phyloP scores from a whole-genome alignment of 371 early-diverging fungal genomes.

The Apophysomyces sp. region DNA sequence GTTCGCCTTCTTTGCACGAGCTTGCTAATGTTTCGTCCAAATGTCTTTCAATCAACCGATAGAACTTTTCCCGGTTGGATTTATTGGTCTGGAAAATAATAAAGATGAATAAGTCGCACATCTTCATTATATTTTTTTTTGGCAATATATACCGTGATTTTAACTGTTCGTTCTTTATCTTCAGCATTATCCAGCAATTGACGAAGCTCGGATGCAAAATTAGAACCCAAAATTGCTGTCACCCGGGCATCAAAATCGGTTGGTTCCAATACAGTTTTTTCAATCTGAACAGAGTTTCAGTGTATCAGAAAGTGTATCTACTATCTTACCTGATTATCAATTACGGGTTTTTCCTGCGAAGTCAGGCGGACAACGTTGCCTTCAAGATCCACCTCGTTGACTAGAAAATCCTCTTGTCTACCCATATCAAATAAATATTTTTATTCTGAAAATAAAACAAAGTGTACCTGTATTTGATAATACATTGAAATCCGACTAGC shows the following conservation, averaged over 20 bases:
- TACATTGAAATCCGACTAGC: constrained; percentile 66
- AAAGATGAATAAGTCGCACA: neutral
- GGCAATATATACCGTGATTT: constrained; percentile 9
- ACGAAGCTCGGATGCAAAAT: constrained; percentile 30
- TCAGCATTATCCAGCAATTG: constrained; percentile 22
- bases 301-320: neutral
- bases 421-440: no score
- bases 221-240: constrained; percentile 11
- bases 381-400: constrained; percentile 87
- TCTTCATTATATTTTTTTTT: neutral
- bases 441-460: neutral
- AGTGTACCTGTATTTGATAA: constrained; percentile 75
- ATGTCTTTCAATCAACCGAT: constrained; percentile 24
- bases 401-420: constrained; percentile 79
- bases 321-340: neutral
- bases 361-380: constrained; percentile 73
- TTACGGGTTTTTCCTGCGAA: constrained; percentile 23
- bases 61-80: constrained; percentile 25
- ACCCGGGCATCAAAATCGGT: constrained; percentile 28
- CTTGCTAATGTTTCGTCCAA: constrained; percentile 24
- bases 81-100: constrained; percentile 19
- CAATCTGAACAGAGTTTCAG: neutral
- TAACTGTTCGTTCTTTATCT: constrained; percentile 13
- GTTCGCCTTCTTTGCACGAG: constrained; percentile 19
- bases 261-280: neutral